phyloP scores from a whole-genome alignment of 2,329 filamentous ascomycete genomes.

The Lasiodiplodia hormozganensis region DNA sequence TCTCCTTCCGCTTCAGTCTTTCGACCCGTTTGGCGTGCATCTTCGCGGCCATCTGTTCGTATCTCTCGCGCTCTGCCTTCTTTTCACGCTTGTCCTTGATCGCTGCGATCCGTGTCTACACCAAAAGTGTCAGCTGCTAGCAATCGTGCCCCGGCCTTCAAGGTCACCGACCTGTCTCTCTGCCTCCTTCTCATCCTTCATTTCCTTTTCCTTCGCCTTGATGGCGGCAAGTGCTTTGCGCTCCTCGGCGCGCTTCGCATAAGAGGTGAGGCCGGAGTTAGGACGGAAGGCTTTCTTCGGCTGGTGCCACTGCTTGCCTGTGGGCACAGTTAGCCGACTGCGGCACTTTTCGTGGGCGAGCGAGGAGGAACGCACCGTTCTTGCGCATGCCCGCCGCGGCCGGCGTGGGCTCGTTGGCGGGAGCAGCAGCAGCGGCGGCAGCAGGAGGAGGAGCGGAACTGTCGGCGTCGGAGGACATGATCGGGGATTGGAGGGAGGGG shows the following conservation, averaged over 20 bases:
- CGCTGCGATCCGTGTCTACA: conserved; percentile 74
- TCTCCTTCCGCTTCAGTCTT: conserved; percentile 91
- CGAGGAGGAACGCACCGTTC: conserved; percentile 68
- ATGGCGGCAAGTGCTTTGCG: conserved; percentile 74
- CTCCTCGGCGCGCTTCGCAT: conserved; percentile 75
- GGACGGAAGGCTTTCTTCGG: conserved; percentile 86
- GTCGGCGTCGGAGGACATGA: conserved; percentile 18
- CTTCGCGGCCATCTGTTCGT: conserved; percentile 93
- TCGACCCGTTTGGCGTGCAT: conserved; percentile 98
- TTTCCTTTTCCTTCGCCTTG: conserved; percentile 92
- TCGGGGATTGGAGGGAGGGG: conserved; percentile 21
- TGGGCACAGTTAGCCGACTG: conserved; percentile 26
- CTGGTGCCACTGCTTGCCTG: conserved; percentile 95
- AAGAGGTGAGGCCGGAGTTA: conserved; percentile 76
- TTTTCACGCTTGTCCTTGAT: conserved; percentile 85
- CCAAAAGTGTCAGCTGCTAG: background rate
- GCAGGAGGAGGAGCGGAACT: conserved; percentile 14
- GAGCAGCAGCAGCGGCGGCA: conserved; percentile 39
- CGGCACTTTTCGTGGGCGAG: background rate
- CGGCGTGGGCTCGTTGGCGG: conserved; percentile 43
- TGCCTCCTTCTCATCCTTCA: conserved; percentile 96
- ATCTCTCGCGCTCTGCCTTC: conserved; percentile 92
- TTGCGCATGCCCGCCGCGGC: conserved; percentile 71
- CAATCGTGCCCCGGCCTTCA: background rate
- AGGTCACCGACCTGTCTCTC: conserved; percentile 73